These are phyloP conservation scores for Penicillium hesseltinei DNA, from an alignment of 2,329 filamentous ascomycete species.

Conservation along the genomic window DNA sequence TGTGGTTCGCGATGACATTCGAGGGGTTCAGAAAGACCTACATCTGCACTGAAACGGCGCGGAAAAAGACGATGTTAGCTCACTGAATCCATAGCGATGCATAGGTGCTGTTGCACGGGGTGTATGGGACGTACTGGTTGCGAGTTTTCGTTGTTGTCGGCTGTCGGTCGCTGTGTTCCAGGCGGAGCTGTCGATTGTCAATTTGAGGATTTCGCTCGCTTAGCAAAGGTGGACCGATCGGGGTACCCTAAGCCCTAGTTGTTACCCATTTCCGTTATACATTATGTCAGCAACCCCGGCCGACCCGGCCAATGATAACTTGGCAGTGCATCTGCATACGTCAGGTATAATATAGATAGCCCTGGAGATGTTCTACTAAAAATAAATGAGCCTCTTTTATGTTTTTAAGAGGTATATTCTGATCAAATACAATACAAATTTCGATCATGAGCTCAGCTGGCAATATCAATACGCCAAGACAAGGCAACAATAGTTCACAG, in stretches of 20 bases:
- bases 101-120: slow-evolving; percentile 12
- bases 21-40: slow-evolving; percentile 54
- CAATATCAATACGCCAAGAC: not conserved
- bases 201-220: slow-evolving; percentile 45
- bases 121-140: slow-evolving; percentile 45
- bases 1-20: slow-evolving; percentile 27
- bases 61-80: slow-evolving; percentile 50
- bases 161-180: slow-evolving; percentile 42
- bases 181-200: slow-evolving; percentile 37
- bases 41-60: slow-evolving; percentile 74
- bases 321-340: not conserved
- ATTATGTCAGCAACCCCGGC: slow-evolving; percentile 16
- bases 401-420: not conserved
- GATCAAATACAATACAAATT: not conserved
- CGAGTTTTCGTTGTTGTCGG: slow-evolving; percentile 47
- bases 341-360: not conserved
- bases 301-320: not conserved
- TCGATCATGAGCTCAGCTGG: no score
- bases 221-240: slow-evolving; percentile 40
- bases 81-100: slow-evolving; percentile 14
- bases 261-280: slow-evolving; percentile 12
- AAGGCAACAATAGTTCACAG: not conserved
- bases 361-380: not conserved
- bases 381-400: not conserved
- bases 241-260: slow-evolving; percentile 43